Base-by-base conservation (phyloP, 805 yeast species). In the Hanseniaspora lindneri region DNA sequence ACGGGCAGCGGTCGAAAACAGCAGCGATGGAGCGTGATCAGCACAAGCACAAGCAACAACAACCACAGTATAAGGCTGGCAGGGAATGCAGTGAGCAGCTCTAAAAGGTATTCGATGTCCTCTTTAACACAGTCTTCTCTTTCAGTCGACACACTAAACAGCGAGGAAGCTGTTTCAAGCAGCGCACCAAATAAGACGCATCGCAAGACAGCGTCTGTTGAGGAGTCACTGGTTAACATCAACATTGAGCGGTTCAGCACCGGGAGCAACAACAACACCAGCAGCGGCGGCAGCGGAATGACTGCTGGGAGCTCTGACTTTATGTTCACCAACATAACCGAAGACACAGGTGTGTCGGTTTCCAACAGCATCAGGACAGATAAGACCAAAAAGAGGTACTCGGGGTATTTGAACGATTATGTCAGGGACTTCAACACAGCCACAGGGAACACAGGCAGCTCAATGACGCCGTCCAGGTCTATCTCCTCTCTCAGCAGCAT, bases 381-480 rank as follows among this genome's bases (percentile, higher is more conserved):
- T 17, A 39, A 41, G 32, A 46, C 44, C 4, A 40, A 46, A 25
- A 46, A 46, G 20, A 37, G 49, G 32, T 46, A 46, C 13, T 46
- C 49, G 8, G 49, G 49, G 1, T 46, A 46, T n/a, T n/a, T 46
- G n/a, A 46, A 46, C 25, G 49, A 46, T 20, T 46, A 46, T 29
- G 36, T 46, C 16, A 27, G 41, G 14, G 49, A 46, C 21, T 13
- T 8, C 10, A 39, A 39, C 19, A 21, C 36, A 27, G 35, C 32
- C 13, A 23, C 21, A 11, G 17, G 17, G 17, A 39, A 39, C 29
- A 46, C 24, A 5, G 39, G 29, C 14, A 24, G 43, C 8, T 7
- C 33, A 40, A 46, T 46, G 49, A 3, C 27, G 17, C 49, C 37
- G 24, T 46, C 49, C 4, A 46, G 27, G 21, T 46, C 49, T 6